Evolutionary conservation across 2,329 filamentous ascomycete species (phyloP), one percentile per base, ranked within the genome.

Genomic region (Fusarium chuoi): DNA sequence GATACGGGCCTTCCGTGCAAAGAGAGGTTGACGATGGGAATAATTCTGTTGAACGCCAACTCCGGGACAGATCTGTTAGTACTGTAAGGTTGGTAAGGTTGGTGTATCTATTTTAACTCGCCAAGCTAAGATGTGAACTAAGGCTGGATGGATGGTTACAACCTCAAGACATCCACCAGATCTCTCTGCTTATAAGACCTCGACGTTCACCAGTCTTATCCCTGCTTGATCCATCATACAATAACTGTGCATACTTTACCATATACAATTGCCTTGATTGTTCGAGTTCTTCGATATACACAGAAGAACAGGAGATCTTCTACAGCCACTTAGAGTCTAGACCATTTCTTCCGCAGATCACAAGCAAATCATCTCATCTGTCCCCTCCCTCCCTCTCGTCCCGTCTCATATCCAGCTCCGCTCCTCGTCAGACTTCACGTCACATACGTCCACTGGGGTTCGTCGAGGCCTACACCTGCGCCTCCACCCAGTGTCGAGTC

Each of bases 291-390:
- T 62, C 46, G 24, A 42, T 52, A 30, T 28, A 26, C 56, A 56
- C 39, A 33, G 33, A 36, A 51, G 20, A 59, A 38, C 49, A 56
- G 45, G n/a, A 48, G 26, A 62, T 38, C 36, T 60, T 42, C 62
- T 35, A 58, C 59, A 66, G 72, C 64, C 72, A 75, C 72, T 65
- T 60, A 73, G 60, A 73, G 72, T 59, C 72, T 64, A 75, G 72
- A 75, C 61, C 57, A 48, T 63, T 57, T 70, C 33, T 42, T 56
- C 45, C 18, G 62, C 63, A 72, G 42, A 48, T 65, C 58, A 55
- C 58, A 63, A 46, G 42, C 56, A 51, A 59, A 51, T 51, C 56
- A 51, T 59, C 56, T 28, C 68, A 67, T 33, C 46, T 20, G 20
- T 39, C 51, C 33, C 17, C 57, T 55, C 55, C 62, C 39, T 57